phyloP scores from a whole-genome alignment of 208 protist genomes.

The Trypanosoma mega region DNA sequence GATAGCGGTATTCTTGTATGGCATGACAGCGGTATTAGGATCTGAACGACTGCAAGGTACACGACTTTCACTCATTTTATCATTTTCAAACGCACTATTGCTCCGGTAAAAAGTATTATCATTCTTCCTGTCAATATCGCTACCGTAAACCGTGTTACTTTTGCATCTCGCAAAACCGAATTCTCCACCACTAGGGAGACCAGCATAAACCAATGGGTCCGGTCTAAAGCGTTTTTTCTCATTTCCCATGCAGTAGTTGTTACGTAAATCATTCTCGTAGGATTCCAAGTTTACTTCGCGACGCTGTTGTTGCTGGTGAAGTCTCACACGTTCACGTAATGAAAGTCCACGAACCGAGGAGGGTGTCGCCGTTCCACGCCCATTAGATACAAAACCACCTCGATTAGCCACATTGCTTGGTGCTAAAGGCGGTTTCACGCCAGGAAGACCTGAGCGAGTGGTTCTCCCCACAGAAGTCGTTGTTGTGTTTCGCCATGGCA shows the following conservation, averaged over 20 bases:
- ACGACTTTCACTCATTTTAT: too few relatives aligned
- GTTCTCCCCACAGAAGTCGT: slow-evolving; percentile 1
- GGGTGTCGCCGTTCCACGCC: slow-evolving; percentile 7
- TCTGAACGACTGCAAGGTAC: too few relatives aligned
- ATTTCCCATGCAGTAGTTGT: slow-evolving; percentile 58
- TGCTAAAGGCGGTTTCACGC: slow-evolving; percentile 22
- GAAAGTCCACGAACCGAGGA: slow-evolving; percentile 22
- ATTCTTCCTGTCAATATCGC: too few relatives aligned
- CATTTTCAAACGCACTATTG: too few relatives aligned
- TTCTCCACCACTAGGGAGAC: too few relatives aligned
- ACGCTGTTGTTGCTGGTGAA: slow-evolving; percentile 16
- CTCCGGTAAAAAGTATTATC: too few relatives aligned
- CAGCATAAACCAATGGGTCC: slow-evolving; percentile 14
- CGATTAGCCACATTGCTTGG: slow-evolving; percentile 5
- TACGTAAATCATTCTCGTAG: slow-evolving; percentile 34
- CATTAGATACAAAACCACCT: not conserved
- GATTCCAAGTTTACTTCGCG: slow-evolving; percentile 26
- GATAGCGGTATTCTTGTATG: not conserved
- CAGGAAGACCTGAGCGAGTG: not conserved
- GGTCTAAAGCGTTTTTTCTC: slow-evolving; percentile 37
- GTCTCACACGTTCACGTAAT: slow-evolving; percentile 31
- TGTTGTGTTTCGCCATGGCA: slow-evolving; percentile 23
- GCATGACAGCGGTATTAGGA: not conserved
- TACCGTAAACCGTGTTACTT: too few relatives aligned
- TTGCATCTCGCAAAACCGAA: too few relatives aligned